Evolutionary conservation across 2,329 filamentous ascomycete species (phyloP).

Genomic region (Akanthomyces lecanii): DNA sequence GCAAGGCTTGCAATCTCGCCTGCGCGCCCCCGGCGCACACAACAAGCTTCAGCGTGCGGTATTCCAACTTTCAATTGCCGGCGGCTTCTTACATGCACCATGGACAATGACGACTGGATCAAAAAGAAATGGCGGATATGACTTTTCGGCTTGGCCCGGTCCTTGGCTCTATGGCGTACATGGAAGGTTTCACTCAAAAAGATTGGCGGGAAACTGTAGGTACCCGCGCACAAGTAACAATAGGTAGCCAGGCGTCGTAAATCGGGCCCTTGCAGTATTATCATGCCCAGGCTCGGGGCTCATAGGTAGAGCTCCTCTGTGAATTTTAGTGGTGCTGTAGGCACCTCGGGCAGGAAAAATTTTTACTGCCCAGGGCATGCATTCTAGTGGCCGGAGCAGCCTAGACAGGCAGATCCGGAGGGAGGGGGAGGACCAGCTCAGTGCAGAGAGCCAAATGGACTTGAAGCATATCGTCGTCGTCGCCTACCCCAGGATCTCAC

Average conservation of each 20-base stretch:
- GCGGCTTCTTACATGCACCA: background rate
- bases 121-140: background rate
- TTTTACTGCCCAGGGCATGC: background rate
- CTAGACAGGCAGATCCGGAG: background rate
- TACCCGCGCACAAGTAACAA: no score
- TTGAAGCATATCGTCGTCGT: conserved; percentile 6
- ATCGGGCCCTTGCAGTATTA: no score
- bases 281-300: no score
- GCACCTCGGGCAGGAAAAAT: background rate
- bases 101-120: background rate
- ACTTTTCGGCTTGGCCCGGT: background rate
- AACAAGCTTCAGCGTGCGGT: background rate
- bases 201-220: background rate
- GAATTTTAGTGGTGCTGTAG: background rate
- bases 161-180: no score
- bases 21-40: background rate
- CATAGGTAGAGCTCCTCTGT: background rate
- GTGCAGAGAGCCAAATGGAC: background rate
- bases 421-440: background rate
- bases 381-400: background rate
- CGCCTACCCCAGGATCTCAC: conserved; percentile 17
- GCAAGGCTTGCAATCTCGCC: background rate
- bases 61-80: conserved; percentile 6
- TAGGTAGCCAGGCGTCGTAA: no score
- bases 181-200: background rate